phyloP scores from a whole-genome alignment of 83 land plant species.

The Picea mariana region DNA sequence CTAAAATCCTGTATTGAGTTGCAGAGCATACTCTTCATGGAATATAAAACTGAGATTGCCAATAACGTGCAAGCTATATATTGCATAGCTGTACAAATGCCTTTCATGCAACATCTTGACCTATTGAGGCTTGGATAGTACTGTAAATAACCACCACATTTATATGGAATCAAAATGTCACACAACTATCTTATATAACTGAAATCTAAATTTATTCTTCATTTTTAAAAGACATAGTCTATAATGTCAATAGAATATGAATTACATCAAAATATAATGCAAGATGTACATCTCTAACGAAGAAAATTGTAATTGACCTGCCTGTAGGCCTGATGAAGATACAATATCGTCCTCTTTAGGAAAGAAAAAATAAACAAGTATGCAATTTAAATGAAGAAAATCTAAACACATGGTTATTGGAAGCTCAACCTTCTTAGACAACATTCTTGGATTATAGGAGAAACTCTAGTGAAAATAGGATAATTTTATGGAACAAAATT shows the following conservation, averaged over 20 bases:
- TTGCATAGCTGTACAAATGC: constrained; percentile 87
- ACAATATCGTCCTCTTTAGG: neutral
- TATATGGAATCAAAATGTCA: neutral
- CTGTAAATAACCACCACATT: constrained; percentile 29
- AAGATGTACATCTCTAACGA: neutral
- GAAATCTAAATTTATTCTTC: neutral
- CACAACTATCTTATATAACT: neutral
- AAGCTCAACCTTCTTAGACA: too few species aligned
- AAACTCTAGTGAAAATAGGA: too few species aligned
- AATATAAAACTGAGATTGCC: too few species aligned
- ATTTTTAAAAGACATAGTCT: neutral
- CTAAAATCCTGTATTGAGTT: neutral
- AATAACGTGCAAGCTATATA: constrained; percentile 5
- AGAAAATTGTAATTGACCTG: neutral
- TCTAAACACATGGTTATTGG: too few species aligned
- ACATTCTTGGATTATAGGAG: too few species aligned
- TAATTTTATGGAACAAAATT: too few species aligned
- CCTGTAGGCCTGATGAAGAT: neutral
- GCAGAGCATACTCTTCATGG: neutral
- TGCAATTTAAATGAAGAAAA: too few species aligned
- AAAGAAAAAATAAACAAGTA: neutral
- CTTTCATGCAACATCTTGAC: constrained; percentile 90
- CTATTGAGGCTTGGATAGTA: constrained; percentile 92
- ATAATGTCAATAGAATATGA: neutral
- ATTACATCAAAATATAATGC: neutral